Percentiles rank a stretch among this genome's conserved stretches.
phyloP scores from a whole-genome alignment of 768 basidiomycete genomes.

The Phylloporus sp. region DNA sequence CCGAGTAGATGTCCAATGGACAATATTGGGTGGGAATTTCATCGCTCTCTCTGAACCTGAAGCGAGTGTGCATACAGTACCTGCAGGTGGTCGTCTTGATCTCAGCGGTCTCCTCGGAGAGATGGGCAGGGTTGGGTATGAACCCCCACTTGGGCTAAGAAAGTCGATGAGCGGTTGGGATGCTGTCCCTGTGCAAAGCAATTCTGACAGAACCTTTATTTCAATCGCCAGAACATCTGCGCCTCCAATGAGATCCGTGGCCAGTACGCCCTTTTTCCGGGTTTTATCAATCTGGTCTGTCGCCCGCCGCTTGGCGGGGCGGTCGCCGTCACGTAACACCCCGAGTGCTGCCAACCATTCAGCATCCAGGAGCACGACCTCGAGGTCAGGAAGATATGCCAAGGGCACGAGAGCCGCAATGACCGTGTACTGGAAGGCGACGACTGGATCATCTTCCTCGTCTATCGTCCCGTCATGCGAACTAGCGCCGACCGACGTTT shows the following conservation, averaged over 20 bases:
- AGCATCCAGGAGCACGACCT: conserved; percentile 40
- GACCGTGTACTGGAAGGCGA: conserved; percentile 59
- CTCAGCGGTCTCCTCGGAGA: conserved; percentile 51
- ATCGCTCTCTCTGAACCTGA: conserved; percentile 36
- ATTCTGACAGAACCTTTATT: conserved; percentile 66
- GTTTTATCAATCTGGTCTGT: conserved; percentile 56
- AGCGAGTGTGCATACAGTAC: conserved; percentile 82
- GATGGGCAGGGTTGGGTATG: conserved; percentile 57
- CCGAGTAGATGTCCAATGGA: conserved; percentile 87
- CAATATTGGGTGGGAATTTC: conserved; percentile 59
- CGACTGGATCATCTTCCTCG: conserved; percentile 36
- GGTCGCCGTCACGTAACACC: conserved; percentile 37
- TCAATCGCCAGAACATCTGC: conserved; percentile 64
- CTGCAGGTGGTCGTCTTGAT: conserved; percentile 76
- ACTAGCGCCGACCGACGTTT: conserved; percentile 32
- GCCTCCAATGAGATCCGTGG: conserved; percentile 73
- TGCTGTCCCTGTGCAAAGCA: neutral
- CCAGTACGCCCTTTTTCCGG: conserved; percentile 58
- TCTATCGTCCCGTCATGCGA: conserved; percentile 24
- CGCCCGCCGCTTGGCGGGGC: conserved; percentile 53
- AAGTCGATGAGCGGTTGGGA: conserved; percentile 1
- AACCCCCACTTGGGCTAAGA: conserved; percentile 96
- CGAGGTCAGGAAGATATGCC: conserved; percentile 53
- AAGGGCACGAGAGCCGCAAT: conserved; percentile 61
- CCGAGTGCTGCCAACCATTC: conserved; percentile 60